Conservation (phyloP, 129 eudicot genomes). For the Chrysanthemum lavandulifolium region DNA sequence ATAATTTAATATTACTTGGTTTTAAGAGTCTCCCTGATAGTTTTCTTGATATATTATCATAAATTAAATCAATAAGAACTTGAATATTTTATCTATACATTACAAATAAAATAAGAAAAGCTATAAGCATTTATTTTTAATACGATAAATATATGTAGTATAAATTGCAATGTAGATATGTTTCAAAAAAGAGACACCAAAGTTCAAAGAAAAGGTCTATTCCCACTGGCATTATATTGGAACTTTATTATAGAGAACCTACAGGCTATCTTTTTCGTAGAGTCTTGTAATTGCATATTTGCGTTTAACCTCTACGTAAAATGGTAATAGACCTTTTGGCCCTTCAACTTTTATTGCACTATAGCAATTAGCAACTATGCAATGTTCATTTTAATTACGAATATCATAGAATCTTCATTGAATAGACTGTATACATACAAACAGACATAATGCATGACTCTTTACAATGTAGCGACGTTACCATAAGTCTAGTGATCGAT, state of each 20-base stretch:
- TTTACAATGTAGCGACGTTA: too few relatives aligned
- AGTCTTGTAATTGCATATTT: conserved; percentile 16
- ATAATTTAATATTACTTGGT: too few relatives aligned
- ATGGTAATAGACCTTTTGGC: conserved; percentile 2
- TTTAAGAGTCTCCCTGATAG: too few relatives aligned
- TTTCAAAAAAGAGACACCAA: conserved; percentile 42
- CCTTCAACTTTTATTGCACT: not conserved
- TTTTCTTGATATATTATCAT: too few relatives aligned
- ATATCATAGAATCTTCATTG: not conserved
- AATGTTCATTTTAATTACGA: not conserved
- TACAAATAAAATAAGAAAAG: not conserved
- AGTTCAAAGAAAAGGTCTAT: conserved; percentile 37
- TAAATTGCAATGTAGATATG: conserved; percentile 17
- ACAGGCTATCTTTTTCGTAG: conserved; percentile 26
- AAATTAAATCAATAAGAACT: too few relatives aligned
- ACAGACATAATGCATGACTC: too few relatives aligned
- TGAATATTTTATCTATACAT: too few relatives aligned
- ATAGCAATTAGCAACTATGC: not conserved
- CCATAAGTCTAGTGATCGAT: too few relatives aligned
- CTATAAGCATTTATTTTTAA: not conserved
- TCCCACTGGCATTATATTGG: conserved; percentile 33
- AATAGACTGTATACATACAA: too few relatives aligned
- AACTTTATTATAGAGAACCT: conserved; percentile 36
- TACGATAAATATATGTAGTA: not conserved
- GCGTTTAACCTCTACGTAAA: conserved; percentile 17